Percentiles rank a stretch among this genome's conserved stretches.
Conservation (phyloP, 371 early-diverging fungal genomes). For the Rhizopus microsporus region DNA sequence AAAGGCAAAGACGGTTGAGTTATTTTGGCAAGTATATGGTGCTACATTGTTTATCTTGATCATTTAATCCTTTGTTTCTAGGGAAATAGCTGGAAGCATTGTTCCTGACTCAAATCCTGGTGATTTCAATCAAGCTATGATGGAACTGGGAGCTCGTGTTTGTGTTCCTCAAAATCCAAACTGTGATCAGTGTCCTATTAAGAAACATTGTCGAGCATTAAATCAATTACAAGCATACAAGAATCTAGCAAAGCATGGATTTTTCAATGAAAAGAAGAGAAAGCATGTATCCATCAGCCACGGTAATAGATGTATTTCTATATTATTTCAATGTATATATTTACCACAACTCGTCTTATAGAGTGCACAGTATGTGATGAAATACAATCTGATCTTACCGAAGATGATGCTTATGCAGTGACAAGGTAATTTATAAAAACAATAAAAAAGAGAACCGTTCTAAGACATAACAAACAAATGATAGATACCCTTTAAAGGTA, state of each 20-base stretch:
- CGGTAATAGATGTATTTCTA: slow-evolving; percentile 18
- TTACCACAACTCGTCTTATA: slow-evolving; percentile 4
- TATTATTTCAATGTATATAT: neutral
- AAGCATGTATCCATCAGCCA: slow-evolving; percentile 20
- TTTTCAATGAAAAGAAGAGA: slow-evolving; percentile 32
- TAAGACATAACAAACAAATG: slow-evolving; percentile 13
- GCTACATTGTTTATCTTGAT: no score
- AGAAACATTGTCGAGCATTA: slow-evolving; percentile 58
- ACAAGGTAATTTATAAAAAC: slow-evolving; percentile 26
- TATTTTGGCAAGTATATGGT: slow-evolving; percentile 56
- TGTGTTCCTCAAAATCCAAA: slow-evolving; percentile 77
- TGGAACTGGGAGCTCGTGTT: slow-evolving; percentile 83
- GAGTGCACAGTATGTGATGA: slow-evolving; percentile 39
- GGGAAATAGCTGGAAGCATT: slow-evolving; percentile 62
- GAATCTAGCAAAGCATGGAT: slow-evolving; percentile 19
- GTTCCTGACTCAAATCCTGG: slow-evolving; percentile 66
- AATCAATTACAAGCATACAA: slow-evolving; percentile 40
- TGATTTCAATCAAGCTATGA: slow-evolving; percentile 82
- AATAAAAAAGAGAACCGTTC: neutral
- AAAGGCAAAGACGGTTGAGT: slow-evolving; percentile 53
- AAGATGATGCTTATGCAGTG: slow-evolving; percentile 33
- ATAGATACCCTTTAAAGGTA: slow-evolving; percentile 65
- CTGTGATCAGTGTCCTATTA: slow-evolving; percentile 70
- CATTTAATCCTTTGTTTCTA: slow-evolving; percentile 10
- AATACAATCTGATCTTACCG: slow-evolving; percentile 25